Evolutionary conservation across 306 rosid species (phyloP), one percentile per base, ranked within the genome.

Genomic region (Herpetospermum pedunculosum): DNA sequence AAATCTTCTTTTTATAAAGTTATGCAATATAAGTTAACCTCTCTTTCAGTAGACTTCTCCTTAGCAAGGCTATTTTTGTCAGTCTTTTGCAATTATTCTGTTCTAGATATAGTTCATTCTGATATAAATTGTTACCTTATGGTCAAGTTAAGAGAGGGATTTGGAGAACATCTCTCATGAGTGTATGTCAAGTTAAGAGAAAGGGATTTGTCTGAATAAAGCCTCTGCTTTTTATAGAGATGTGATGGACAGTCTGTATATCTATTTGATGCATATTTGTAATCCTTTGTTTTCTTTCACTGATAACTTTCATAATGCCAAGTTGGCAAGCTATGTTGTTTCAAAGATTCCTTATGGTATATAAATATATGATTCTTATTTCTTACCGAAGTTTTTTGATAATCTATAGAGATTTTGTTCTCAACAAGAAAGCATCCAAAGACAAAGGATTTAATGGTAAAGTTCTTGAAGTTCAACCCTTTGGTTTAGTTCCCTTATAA

Each of bases 371-470:
- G 11, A 0, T 8, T 12, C 15, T 30, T 16, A 6, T 10, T 65
- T 41, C 49, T 65, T 41, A 65, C 47, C 34, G 3, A 10, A 34
- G 46, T 40, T 28, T 58, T 74, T 82, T 16, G 70, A 67, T 76
- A 23, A 78, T 83, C 74, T 74, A 35, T 93, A 92, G 98, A 96
- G 80, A 83, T 84, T 82, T 82, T 92, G 49, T 90, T 93, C 84
- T 77, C 96, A 74, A 84, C 97, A 9, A 87, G 62, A 80, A 86
- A 82, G 70, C 97, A 93, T 83, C 92, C 88, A 41, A 93, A 86
- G 82, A 89, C 96, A 10, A 89, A 86, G 84, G 90, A 87, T 81
- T 86, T 93, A 70, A 81, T 87, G 93, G 98, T 93, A 85, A 79
- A 30, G 59, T 21, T 30, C 3, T 65, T 41, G 55, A 13, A 50